Percentiles rank a stretch among this genome's conserved stretches.
Evolutionary conservation across 768 basidiomycete species (phyloP).

Genomic region (Clitopilus passeckerianus): DNA sequence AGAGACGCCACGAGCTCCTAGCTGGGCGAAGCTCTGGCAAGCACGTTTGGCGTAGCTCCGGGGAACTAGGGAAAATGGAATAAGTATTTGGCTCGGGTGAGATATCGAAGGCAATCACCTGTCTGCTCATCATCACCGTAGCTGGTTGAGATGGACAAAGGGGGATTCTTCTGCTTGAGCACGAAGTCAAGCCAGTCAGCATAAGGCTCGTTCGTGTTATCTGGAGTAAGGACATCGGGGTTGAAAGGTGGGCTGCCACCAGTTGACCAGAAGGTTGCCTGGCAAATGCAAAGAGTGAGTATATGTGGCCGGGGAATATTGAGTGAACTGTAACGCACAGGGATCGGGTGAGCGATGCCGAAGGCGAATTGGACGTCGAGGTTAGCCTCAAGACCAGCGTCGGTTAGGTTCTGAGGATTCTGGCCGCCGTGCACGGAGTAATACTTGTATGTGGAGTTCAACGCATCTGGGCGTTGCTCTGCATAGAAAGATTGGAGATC

Average conservation of each 20-base stretch:
- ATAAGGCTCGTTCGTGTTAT: constrained; percentile 17
- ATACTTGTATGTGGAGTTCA: constrained; percentile 45
- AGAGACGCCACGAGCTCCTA: constrained; percentile 60
- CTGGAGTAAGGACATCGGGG: neutral
- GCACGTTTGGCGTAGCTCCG: constrained; percentile 44
- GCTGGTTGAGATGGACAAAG: constrained; percentile 60
- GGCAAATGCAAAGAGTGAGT: neutral
- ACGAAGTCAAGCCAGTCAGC: constrained; percentile 57
- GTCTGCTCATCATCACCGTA: constrained; percentile 70
- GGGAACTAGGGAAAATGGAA: constrained; percentile 38
- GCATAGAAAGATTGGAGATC: constrained; percentile 51
- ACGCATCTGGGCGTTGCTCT: constrained; percentile 41
- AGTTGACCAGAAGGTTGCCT: constrained; percentile 4
- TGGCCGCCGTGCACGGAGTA: constrained; percentile 46
- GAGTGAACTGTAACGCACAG: constrained; percentile 12
- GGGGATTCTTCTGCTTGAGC: constrained; percentile 33
- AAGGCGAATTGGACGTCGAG: constrained; percentile 66
- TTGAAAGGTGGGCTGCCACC: neutral
- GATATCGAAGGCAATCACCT: constrained; percentile 26
- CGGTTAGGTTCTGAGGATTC: constrained; percentile 50
- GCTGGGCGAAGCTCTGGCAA: constrained; percentile 50
- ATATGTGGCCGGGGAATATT: neutral
- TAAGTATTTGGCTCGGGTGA: neutral
- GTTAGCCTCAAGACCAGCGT: constrained; percentile 61
- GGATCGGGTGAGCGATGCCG: constrained; percentile 59